phyloP scores from a whole-genome alignment of 2,329 filamentous ascomycete species.

The Ophiostoma populinum region DNA sequence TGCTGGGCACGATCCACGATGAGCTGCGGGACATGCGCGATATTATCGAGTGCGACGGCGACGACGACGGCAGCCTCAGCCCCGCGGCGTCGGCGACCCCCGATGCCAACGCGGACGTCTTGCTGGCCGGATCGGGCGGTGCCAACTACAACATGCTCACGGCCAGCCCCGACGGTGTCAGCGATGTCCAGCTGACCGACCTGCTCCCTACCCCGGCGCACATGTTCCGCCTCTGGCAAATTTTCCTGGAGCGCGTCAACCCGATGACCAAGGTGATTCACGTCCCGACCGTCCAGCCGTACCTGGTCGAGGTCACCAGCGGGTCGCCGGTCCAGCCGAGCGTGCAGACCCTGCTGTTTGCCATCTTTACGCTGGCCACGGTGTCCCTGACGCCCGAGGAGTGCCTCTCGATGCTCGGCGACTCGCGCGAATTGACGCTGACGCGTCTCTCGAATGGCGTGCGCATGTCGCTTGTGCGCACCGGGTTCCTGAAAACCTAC shows the following conservation, averaged over 20 bases:
- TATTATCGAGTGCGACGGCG: constrained; percentile 37
- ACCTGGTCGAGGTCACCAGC: constrained; percentile 44
- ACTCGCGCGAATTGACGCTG: constrained; percentile 30
- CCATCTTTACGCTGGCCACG: constrained; percentile 46
- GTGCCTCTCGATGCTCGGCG: constrained; percentile 33
- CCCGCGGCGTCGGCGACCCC: constrained; percentile 29
- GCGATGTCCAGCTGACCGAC: constrained; percentile 23
- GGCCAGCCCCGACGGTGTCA: constrained; percentile 20
- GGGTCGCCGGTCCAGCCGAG: constrained; percentile 38
- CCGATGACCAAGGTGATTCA: constrained; percentile 58
- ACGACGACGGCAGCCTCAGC: constrained; percentile 23
- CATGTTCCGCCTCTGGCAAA: constrained; percentile 56
- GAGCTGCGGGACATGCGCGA: constrained; percentile 43
- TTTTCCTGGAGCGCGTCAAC: constrained; percentile 58
- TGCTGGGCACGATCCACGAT: constrained; percentile 36
- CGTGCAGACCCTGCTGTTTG: constrained; percentile 43
- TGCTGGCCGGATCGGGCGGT: constrained; percentile 20
- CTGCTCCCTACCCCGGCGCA: constrained; percentile 49
- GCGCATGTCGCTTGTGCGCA: constrained; percentile 29
- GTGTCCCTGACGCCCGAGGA: constrained; percentile 38
- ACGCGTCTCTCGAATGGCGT: constrained; percentile 34
- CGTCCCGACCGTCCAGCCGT: constrained; percentile 48
- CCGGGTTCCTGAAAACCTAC: constrained; percentile 40
- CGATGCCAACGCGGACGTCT: constrained; percentile 33
- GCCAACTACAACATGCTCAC: not conserved